These are phyloP conservation scores for Chaetothyriales sp. DNA, from an alignment of 2,329 filamentous ascomycete genomes.

Conservation along the genomic window DNA sequence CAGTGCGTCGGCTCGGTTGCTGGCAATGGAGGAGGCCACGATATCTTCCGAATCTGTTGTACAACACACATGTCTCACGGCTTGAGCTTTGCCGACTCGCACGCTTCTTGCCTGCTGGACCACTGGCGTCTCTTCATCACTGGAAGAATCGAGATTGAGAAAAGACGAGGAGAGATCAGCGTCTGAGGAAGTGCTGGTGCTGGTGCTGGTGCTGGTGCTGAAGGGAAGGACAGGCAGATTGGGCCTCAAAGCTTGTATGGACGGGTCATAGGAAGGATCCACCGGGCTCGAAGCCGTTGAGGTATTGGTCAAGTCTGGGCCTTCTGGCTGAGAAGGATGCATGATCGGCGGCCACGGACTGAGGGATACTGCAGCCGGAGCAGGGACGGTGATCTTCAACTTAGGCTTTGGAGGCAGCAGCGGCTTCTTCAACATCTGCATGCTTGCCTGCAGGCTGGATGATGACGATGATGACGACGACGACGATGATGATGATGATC, in stretches of 20 bases:
- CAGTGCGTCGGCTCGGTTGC: neutral
- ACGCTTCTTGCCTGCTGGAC: constrained; percentile 16
- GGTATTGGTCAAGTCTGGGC: constrained; percentile 1
- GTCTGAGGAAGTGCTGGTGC: no score
- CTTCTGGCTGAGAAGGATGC: neutral
- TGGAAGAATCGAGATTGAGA: constrained; percentile 10
- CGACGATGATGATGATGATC: no score
- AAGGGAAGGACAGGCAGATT: constrained; percentile 4
- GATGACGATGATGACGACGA: no score
- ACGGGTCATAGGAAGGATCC: constrained; percentile 10
- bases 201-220: no score
- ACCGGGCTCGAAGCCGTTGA: constrained; percentile 7
- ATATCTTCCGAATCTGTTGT: neutral
- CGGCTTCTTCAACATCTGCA: neutral
- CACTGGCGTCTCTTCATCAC: constrained; percentile 7
- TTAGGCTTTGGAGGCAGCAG: neutral
- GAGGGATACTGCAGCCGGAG: neutral
- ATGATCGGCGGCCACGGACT: neutral
- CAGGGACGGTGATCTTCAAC: neutral
- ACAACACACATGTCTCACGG: constrained; percentile 9
- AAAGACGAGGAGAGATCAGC: constrained; percentile 8
- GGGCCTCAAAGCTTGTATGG: constrained; percentile 4
- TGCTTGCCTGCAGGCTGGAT: neutral
- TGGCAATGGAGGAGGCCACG: neutral
- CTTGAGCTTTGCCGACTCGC: constrained; percentile 11